Base-by-base conservation (phyloP, 495 filamentous ascomycete species). In the Hypoxylon perforatum region DNA sequence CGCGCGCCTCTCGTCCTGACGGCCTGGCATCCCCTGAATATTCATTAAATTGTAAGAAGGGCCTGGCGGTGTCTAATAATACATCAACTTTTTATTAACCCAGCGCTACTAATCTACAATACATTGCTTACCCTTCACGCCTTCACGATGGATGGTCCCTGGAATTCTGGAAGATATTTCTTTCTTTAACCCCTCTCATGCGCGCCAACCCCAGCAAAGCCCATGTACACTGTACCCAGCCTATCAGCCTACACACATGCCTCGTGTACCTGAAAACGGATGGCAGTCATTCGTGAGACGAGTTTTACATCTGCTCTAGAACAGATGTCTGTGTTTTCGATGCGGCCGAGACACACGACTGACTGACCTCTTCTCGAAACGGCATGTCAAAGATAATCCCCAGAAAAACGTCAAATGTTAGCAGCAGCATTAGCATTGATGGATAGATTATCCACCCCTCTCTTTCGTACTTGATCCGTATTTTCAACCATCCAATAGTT, bases 11-110 rank as follows among this genome's bases (percentile, higher is more conserved):
- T 33, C 11, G 3, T 33, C 30, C 7, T 33, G 8, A 33, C 30
- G 30, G 30, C n/a, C n/a, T 39, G 12, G 8, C 8, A 25, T 63
- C 55, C 55, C 60, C 55, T 63, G 55, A 36, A 68, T 63, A 23
- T 45, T 44, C 25, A 25, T 58, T 54, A 35, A 56, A 63, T 58
- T 63, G 58, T 53, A 38, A 17, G 51, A 22, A 28, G 61, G 61
- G 45, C 65, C 56, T 65, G 61, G 66, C 66, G 66, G 61, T 65
- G 52, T 65, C 57, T 65, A 69, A 35, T 63, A 59, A 33, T 33
- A 33, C 30, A 33, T 9, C 30, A 33, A 54, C 23, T 54, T 49
- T 58, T 50, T n/a, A 54, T 57, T 52, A 53, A 48, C 22, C 39
- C 28, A 21, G n/a, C 44, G 21, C 33, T 44, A 18, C 12, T n/a